Percentiles rank a stretch among this genome's conserved stretches.
Conservation (phyloP, 1,284 basidiomycete species). For the Pseudozyma sp. region DNA sequence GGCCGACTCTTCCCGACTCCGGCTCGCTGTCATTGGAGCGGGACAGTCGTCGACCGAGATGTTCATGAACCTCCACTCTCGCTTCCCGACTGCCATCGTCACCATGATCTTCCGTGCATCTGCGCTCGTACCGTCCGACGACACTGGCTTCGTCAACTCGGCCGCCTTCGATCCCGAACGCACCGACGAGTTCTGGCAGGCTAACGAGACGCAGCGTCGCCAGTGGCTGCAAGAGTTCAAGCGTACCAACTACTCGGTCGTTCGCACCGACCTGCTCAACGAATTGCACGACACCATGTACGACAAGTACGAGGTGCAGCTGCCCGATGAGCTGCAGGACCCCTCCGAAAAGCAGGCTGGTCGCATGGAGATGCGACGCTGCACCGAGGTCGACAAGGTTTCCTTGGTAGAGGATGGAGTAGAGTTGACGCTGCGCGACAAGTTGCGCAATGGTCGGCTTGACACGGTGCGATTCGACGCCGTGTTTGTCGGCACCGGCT, state of each 20-base stretch:
- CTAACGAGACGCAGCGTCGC: slow-evolving; percentile 48
- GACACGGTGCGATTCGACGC: slow-evolving; percentile 57
- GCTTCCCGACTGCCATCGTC: slow-evolving; percentile 62
- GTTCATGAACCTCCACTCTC: slow-evolving; percentile 60
- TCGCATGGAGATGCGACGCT: slow-evolving; percentile 46
- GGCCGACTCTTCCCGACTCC: slow-evolving; percentile 40
- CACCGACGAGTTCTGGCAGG: slow-evolving; percentile 65
- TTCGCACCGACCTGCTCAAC: slow-evolving; percentile 60
- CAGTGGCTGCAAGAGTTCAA: slow-evolving; percentile 64
- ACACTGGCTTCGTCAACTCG: slow-evolving; percentile 66
- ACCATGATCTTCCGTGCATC: slow-evolving; percentile 65
- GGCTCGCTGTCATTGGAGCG: slow-evolving; percentile 64
- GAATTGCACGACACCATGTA: slow-evolving; percentile 62
- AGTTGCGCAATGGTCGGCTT: slow-evolving; percentile 30
- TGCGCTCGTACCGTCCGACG: slow-evolving; percentile 65
- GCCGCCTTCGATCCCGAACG: slow-evolving; percentile 66
- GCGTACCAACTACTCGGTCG: slow-evolving; percentile 67
- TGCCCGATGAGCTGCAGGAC: slow-evolving; percentile 59
- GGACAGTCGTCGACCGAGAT: slow-evolving; percentile 67
- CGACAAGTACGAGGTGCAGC: slow-evolving; percentile 56
- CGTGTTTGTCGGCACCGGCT: slow-evolving; percentile 66
- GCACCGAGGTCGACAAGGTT: slow-evolving; percentile 43
- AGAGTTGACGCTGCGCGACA: slow-evolving; percentile 37
- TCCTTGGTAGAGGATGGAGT: slow-evolving; percentile 27
- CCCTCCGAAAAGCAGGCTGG: slow-evolving; percentile 43